Conservation (phyloP, 352 stramenopile species). For the Pythium myriotylum region DNA sequence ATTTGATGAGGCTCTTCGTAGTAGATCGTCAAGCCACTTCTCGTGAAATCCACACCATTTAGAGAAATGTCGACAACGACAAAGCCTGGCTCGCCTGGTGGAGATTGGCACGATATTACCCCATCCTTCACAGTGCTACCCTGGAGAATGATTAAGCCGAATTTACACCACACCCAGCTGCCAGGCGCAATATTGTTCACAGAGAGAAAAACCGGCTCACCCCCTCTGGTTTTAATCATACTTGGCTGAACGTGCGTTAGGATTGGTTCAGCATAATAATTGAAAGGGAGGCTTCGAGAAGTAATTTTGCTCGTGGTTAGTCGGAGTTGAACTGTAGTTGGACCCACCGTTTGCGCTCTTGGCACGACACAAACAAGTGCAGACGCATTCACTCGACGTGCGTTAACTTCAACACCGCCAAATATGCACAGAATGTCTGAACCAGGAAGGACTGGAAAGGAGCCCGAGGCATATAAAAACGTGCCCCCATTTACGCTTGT, state of each 20-base stretch:
- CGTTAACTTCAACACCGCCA: constrained; percentile 1
- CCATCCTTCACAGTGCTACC: background rate
- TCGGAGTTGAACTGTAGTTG: background rate
- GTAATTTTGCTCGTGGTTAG: background rate
- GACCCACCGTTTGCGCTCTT: background rate
- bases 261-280: background rate
- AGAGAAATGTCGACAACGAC: constrained; percentile 19
- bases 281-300: constrained; percentile 1
- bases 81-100: constrained; percentile 16
- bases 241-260: background rate
- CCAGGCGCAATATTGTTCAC: background rate
- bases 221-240: constrained; percentile 1
- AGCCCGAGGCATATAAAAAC: constrained; percentile 1
- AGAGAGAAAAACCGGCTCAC: constrained; percentile 5
- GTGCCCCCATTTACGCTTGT: constrained; percentile 1
- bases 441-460: background rate
- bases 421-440: background rate
- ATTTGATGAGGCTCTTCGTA: constrained; percentile 21
- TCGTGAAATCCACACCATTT: constrained; percentile 23
- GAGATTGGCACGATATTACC: constrained; percentile 10
- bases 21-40: constrained; percentile 1
- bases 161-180: constrained; percentile 6
- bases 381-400: background rate
- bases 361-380: constrained; percentile 1
- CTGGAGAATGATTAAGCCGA: background rate